phyloP scores from a whole-genome alignment of 1,139 yeast genomes.

The Hyphopichia khmerensis region DNA sequence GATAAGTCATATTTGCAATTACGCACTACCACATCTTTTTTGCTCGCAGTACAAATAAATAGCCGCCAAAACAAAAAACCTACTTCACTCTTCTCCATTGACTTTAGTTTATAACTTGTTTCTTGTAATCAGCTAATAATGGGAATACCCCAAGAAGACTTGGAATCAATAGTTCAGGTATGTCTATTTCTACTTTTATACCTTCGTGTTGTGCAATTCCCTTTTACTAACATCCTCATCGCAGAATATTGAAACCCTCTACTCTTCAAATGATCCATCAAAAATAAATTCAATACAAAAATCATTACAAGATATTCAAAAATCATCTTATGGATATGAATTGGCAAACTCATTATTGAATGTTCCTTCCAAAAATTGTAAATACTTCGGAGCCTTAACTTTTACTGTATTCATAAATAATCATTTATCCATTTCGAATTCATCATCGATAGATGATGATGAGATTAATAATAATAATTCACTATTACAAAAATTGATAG shows the following conservation, averaged over 20 bases:
- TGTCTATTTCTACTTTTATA: too few species aligned
- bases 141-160: constrained; percentile 6
- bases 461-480: background rate
- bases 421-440: constrained; percentile 5
- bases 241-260: constrained; percentile 38
- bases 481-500: background rate
- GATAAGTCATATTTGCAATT: too few species aligned
- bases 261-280: constrained; percentile 41
- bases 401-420: constrained; percentile 58
- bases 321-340: constrained; percentile 46
- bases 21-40: too few species aligned
- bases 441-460: background rate
- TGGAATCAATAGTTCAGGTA: constrained; percentile 16
- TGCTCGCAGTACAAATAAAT: too few species aligned
- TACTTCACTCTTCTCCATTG: background rate
- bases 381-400: constrained; percentile 73
- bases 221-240: too few species aligned
- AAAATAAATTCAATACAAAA: constrained; percentile 49
- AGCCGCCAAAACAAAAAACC: background rate
- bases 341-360: constrained; percentile 51
- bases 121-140: background rate
- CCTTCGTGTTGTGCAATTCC: too few species aligned
- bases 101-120: too few species aligned
- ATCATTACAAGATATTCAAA: constrained; percentile 54
- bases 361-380: constrained; percentile 46